Conservation (phyloP, 2,329 filamentous ascomycete genomes). For the Botrytis hyacinthi region DNA sequence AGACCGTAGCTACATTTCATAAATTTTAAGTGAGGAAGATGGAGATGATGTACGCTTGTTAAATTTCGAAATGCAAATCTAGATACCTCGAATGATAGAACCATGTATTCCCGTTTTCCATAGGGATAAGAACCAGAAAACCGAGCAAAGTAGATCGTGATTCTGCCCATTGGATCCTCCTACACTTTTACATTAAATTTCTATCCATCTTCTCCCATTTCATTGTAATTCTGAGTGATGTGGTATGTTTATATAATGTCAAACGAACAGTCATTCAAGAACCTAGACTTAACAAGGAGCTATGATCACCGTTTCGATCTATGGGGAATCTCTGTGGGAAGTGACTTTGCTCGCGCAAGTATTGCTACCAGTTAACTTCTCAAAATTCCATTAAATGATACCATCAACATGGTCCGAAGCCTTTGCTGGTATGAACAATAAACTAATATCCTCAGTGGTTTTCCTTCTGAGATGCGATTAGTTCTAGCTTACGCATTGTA, state of each 20-base stretch:
- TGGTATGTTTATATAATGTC: rapidly evolving
- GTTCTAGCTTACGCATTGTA: too few relatives aligned
- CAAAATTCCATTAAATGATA: neutral
- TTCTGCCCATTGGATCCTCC: neutral
- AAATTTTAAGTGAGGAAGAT: rapidly evolving
- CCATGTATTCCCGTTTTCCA: neutral
- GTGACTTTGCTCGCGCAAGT: neutral
- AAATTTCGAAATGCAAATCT: neutral
- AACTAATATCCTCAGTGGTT: too few relatives aligned
- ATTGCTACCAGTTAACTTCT: neutral
- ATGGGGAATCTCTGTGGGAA: rapidly evolving
- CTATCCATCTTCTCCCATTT: neutral
- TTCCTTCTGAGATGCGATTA: too few relatives aligned
- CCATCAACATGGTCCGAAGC: neutral
- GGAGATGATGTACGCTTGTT: neutral
- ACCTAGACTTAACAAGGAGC: neutral
- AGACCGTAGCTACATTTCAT: neutral
- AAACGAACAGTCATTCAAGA: neutral
- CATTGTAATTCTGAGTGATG: neutral
- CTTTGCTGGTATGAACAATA: too few relatives aligned
- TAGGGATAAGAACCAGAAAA: neutral
- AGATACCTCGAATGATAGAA: neutral
- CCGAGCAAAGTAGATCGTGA: neutral
- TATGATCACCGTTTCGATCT: neutral
- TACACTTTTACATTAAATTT: neutral